Base-by-base conservation (phyloP, 257 asterid genomes). In the Nicotiana otophora region DNA sequence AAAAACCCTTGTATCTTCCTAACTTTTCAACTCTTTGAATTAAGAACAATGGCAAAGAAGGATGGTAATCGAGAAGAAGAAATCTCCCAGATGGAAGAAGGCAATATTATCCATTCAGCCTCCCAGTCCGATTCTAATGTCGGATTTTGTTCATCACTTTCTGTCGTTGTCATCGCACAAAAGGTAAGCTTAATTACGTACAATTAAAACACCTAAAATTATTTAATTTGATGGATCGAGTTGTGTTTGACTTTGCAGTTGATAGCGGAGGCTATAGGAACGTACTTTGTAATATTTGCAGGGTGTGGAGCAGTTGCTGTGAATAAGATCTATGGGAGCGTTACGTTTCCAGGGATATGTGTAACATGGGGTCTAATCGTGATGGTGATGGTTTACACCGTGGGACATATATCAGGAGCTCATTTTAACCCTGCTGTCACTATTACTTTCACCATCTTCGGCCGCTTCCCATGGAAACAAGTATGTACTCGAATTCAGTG, bases 351-450 rank as follows among this genome's bases (percentile, higher is more conserved):
- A 0, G 99, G 98, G 7, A 76, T 93, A 0, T 88, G 93, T 26
- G 85, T 89, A 16, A 91, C 95, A 4, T 95, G 99, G 98, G 98
- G 99, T 5, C 62, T 92, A 3, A 91, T 92, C 1, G 98, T 93
- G 9, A 86, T 86, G 97, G 95, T 90, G 20, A 90, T 95, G 97
- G 61, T 88, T 70, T 93, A 93, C 34, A 46, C 97, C 0, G 87
- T 95, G 5, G 97, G 97, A 2, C 98, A 95, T 30, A 88, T 95
- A 2, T 95, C 97, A 15, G 98, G 96, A n/a, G 98, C 96, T 10
- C 98, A 95, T 82, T 92, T 95, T 66, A 95, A 95, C 64, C 98
- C 98, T 0, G 97, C 98, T 0, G 97, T 95, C 53, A 91, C 97
- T 5, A 2, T 95, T 75, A 64, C 97, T 31, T 87, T 77, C 74